A percentile compares a stretch with the other conserved stretches of the same genome.
phyloP scores from a whole-genome alignment of 2,329 filamentous ascomycete genomes.

The Blumeriella jaapii region DNA sequence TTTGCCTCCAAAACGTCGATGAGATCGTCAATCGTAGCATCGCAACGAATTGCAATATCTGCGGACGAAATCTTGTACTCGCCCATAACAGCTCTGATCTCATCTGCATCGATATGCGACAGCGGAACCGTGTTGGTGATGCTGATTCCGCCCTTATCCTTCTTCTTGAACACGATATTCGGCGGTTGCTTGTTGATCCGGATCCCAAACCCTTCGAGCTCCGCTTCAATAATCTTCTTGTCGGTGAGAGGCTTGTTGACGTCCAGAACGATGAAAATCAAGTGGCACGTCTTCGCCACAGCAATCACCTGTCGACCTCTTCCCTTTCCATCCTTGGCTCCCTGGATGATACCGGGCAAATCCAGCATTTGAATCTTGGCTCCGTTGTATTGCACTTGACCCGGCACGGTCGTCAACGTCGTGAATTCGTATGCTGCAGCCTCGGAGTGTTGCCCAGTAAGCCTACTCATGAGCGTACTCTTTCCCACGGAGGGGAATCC shows the following conservation, averaged over 20 bases:
- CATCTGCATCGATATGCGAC: slow-evolving; percentile 85
- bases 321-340: slow-evolving; percentile 95
- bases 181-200: slow-evolving; percentile 94
- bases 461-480: slow-evolving; percentile 87
- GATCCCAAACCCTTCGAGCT: slow-evolving; percentile 95
- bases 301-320: slow-evolving; percentile 97
- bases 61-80: slow-evolving; percentile 96
- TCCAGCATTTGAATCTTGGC: slow-evolving; percentile 98
- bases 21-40: slow-evolving; percentile 92
- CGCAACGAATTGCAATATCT: slow-evolving; percentile 94
- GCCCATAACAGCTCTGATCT: slow-evolving; percentile 95
- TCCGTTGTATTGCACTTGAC: slow-evolving; percentile 92
- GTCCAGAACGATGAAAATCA: slow-evolving; percentile 97
- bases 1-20: slow-evolving; percentile 94
- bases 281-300: slow-evolving; percentile 94
- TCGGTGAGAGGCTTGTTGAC: slow-evolving; percentile 98
- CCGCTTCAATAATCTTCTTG: slow-evolving; percentile 88
- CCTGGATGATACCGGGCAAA: slow-evolving; percentile 96
- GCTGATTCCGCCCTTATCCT: slow-evolving; percentile 94
- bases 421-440: slow-evolving; percentile 98
- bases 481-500: slow-evolving; percentile 98
- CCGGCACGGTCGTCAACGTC: slow-evolving; percentile 91
- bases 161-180: slow-evolving; percentile 99
- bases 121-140: slow-evolving; percentile 92
- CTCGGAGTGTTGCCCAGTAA: slow-evolving; percentile 96